Evolutionary conservation across 306 rosid genomes (phyloP).

Genomic region (Coriaria nepalensis): DNA sequence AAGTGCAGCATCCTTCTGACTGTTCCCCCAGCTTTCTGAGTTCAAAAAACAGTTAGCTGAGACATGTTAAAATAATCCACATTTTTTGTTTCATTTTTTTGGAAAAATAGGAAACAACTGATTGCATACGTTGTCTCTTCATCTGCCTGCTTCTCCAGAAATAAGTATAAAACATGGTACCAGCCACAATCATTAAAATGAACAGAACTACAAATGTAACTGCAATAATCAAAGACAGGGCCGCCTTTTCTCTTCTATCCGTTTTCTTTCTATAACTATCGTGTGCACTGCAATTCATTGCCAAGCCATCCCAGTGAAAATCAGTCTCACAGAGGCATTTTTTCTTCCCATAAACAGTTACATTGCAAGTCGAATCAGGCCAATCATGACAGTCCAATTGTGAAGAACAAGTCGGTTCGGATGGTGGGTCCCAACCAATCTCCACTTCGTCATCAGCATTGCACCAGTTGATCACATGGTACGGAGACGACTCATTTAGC

Average conservation of each 20-base stretch:
- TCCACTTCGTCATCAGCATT: slow-evolving; percentile 40
- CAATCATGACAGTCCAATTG: too few relatives aligned
- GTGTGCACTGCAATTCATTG: slow-evolving; percentile 45
- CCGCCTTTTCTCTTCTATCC: slow-evolving; percentile 17
- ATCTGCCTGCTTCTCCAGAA: slow-evolving; percentile 28
- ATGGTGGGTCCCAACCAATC: slow-evolving; percentile 36
- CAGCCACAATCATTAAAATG: slow-evolving; percentile 34
- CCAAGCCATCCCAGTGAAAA: slow-evolving; percentile 45
- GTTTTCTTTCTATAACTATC: slow-evolving; percentile 15
- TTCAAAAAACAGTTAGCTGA: slow-evolving; percentile 22
- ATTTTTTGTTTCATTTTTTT: not conserved
- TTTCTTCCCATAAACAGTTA: slow-evolving; percentile 27
- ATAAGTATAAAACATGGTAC: slow-evolving; percentile 25
- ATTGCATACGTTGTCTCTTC: slow-evolving; percentile 33
- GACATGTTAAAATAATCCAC: not conserved
- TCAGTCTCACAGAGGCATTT: slow-evolving; percentile 44
- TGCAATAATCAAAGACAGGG: slow-evolving; percentile 29
- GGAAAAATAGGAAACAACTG: not conserved
- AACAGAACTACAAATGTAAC: slow-evolving; percentile 19
- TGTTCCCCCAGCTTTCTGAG: slow-evolving; percentile 38
- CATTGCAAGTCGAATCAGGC: slow-evolving; percentile 49
- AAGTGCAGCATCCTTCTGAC: slow-evolving; percentile 30
- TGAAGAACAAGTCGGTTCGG: slow-evolving; percentile 45
- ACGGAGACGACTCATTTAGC: slow-evolving; percentile 49
- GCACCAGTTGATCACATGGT: slow-evolving; percentile 31